Evolutionary conservation across 2,329 filamentous ascomycete genomes (phyloP).

Genomic region (Fusarium solani-melongenae): DNA sequence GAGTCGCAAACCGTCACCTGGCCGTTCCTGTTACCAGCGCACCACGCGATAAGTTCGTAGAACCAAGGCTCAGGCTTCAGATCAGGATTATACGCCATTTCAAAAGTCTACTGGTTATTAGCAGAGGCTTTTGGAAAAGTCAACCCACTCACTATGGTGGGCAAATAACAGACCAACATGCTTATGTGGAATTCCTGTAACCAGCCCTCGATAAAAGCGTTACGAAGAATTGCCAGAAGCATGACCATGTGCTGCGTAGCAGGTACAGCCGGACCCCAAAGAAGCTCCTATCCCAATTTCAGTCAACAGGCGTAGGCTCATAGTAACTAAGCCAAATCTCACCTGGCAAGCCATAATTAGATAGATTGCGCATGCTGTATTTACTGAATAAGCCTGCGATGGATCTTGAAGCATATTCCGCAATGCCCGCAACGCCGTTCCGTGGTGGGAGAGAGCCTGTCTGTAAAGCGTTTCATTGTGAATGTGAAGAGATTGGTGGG

Average conservation of each 20-base stretch:
- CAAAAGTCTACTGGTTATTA: not conserved
- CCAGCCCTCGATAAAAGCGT: not conserved
- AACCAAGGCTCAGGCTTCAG: not conserved
- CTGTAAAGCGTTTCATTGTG: not conserved
- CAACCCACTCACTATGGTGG: not conserved
- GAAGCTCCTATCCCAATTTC: not conserved
- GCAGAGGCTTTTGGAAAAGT: not conserved
- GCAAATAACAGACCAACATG: not conserved
- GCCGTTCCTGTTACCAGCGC: not conserved
- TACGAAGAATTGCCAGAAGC: not conserved
- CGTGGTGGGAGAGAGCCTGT: not conserved
- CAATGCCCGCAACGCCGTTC: not conserved
- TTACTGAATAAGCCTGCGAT: not conserved
- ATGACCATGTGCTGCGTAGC: not conserved
- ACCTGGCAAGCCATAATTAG: not conserved
- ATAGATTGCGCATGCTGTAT: not conserved
- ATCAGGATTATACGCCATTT: not conserved
- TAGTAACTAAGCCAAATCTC: not conserved
- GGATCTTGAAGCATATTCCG: not conserved
- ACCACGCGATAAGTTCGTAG: not conserved
- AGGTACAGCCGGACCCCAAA: not conserved
- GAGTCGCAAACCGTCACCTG: not conserved
- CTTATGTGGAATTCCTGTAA: not conserved
- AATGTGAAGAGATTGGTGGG: not conserved
- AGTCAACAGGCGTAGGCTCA: not conserved